A percentile compares a stretch with the other conserved stretches of the same genome.
Conservation (phyloP, 257 asterid species). For the Solanum rostratum region DNA sequence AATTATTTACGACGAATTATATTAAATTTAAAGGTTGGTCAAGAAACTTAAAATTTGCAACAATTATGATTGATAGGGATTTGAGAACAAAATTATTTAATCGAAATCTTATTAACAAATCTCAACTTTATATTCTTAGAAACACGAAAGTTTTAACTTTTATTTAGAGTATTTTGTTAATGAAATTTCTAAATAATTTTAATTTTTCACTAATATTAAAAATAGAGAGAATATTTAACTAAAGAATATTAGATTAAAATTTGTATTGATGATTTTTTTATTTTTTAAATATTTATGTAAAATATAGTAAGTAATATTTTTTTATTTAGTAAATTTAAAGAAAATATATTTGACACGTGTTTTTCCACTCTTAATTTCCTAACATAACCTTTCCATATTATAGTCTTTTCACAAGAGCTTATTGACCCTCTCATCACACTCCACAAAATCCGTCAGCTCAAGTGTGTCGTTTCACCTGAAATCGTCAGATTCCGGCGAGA, state of each 20-base stretch:
- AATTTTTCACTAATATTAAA: background rate
- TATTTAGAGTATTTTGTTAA: background rate
- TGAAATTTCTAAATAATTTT: background rate
- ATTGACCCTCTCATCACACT: background rate
- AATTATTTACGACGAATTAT: background rate
- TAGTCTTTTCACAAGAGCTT: background rate
- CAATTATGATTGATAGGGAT: background rate
- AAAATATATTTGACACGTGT: background rate
- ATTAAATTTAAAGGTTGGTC: background rate
- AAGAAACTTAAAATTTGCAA: background rate
- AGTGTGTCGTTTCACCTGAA: background rate
- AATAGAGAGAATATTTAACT: too few species aligned
- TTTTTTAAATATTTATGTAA: background rate
- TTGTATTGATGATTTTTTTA: background rate
- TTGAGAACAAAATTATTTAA: background rate
- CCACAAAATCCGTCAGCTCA: background rate
- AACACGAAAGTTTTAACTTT: too few species aligned
- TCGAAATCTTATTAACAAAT: background rate
- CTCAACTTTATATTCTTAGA: too few species aligned
- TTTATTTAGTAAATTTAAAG: background rate
- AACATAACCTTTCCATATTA: background rate
- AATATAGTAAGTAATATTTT: background rate
- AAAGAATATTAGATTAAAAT: background rate
- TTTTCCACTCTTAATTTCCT: background rate
- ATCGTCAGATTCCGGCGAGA: constrained; percentile 17